These are phyloP conservation scores for Aspergillus nidulans DNA, from an alignment of 495 filamentous ascomycete species.

Conservation along the genomic window DNA sequence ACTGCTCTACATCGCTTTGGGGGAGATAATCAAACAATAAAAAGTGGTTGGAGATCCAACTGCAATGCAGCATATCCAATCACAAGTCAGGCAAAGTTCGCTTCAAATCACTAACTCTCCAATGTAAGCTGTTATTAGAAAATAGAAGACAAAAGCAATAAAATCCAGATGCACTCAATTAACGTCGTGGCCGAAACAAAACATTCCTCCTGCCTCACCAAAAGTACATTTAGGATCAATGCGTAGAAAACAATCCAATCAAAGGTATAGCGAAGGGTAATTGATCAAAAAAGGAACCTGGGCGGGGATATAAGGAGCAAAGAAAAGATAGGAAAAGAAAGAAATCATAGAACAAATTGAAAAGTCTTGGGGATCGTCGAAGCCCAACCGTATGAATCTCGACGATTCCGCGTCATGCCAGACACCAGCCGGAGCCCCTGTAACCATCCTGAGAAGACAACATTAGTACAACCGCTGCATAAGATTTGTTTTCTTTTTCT, in stretches of 20 bases:
- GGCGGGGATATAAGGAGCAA: constrained; percentile 15
- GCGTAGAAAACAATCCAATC: constrained; percentile 22
- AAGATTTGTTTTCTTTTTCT: constrained; percentile 5
- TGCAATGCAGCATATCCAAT: constrained; percentile 21
- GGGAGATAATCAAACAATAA: not conserved
- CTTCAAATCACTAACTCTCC: constrained; percentile 25
- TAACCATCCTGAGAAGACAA: constrained; percentile 15
- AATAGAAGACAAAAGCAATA: constrained; percentile 7
- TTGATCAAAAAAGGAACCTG: constrained; percentile 12
- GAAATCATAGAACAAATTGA: constrained; percentile 25
- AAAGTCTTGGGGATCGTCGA: constrained; percentile 15
- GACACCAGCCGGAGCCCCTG: constrained; percentile 9
- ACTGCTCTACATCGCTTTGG: not conserved
- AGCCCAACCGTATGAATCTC: constrained; percentile 3
- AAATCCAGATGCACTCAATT: constrained; percentile 21
- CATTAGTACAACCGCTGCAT: constrained; percentile 21
- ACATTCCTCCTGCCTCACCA: constrained; percentile 28
- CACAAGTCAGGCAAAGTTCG: constrained; percentile 17
- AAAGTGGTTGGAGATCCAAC: constrained; percentile 25
- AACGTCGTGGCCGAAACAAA: constrained; percentile 33
- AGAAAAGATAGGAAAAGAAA: constrained; percentile 20
- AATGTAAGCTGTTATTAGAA: constrained; percentile 29
- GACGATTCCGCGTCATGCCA: not conserved
- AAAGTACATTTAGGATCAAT: constrained; percentile 38
- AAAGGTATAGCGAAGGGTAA: constrained; percentile 13